Evolutionary conservation across 768 basidiomycete genomes (phyloP).

Genomic region (Mycena kentingensis): DNA sequence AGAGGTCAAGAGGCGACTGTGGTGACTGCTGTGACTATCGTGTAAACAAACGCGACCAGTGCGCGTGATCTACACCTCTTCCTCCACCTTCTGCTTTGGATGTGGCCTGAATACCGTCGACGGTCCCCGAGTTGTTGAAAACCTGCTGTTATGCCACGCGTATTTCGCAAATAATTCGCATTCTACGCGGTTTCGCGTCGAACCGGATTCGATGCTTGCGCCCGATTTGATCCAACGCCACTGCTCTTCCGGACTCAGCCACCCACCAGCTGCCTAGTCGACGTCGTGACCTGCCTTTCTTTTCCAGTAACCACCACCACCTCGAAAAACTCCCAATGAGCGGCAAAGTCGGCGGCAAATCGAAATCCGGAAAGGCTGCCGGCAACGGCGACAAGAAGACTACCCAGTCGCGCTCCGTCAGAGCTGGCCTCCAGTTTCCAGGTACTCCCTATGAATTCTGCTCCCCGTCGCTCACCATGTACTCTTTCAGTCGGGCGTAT

Average conservation of each 20-base stretch:
- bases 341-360: constrained; percentile 19
- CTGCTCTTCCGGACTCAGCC: not conserved
- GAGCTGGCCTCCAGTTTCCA: constrained; percentile 85
- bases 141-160: no score
- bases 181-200: no score
- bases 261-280: constrained; percentile 1
- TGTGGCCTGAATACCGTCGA: no score
- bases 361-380: constrained; percentile 51
- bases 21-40: no score
- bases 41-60: no score
- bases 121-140: no score
- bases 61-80: constrained; percentile 41
- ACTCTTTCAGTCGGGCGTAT: constrained; percentile 94
- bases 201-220: no score
- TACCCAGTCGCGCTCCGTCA: constrained; percentile 70
- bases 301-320: constrained; percentile 10
- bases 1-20: constrained; percentile 20
- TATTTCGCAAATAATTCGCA: no score
- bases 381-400: constrained; percentile 44
- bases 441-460: no score
- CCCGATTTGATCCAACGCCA: constrained; percentile 31
- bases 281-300: constrained; percentile 8
- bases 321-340: not conserved
- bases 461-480: no score
- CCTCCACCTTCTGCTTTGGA: no score